Evolutionary conservation across 768 basidiomycete species (phyloP).

Genomic region (Gymnopilus dilepis): DNA sequence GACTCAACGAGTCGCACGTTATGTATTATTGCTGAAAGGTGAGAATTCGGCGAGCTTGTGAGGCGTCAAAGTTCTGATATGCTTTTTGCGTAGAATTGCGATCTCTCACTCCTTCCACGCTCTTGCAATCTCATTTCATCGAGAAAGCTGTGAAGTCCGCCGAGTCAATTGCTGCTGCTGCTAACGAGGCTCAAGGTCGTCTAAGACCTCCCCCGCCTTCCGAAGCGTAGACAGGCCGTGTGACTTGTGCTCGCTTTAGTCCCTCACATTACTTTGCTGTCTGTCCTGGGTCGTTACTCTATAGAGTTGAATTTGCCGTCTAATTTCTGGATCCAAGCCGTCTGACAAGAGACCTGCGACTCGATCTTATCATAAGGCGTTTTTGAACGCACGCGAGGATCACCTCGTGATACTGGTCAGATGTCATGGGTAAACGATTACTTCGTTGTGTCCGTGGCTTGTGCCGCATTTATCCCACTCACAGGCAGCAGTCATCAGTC

Average conservation of each 20-base stretch:
- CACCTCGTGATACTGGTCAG: not conserved
- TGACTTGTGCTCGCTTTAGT: not conserved
- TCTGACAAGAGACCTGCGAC: too few species aligned
- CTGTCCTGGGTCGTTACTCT: not conserved
- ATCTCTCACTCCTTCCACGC: conserved; percentile 50
- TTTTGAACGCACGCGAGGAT: too few species aligned
- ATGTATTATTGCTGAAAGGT: conserved; percentile 67
- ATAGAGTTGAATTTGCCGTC: not conserved
- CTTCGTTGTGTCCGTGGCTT: not conserved
- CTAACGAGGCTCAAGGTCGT: conserved; percentile 32
- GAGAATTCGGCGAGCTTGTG: conserved; percentile 19
- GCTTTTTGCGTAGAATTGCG: conserved; percentile 49
- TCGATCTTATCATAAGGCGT: not conserved
- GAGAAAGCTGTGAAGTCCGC: conserved; percentile 34
- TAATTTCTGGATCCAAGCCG: not conserved
- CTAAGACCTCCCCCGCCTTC: conserved; percentile 13
- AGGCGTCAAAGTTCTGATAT: not conserved
- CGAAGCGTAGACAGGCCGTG: not conserved
- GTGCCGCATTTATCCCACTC: not conserved
- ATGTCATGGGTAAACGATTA: not conserved
- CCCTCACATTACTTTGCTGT: not conserved
- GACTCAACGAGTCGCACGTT: conserved; percentile 66
- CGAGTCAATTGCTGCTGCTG: conserved; percentile 30
- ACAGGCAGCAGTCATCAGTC: not conserved
- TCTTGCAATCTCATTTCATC: conserved; percentile 37